A percentile compares a stretch with the other conserved stretches of the same genome.
phyloP scores from a whole-genome alignment of 1,139 yeast genomes.

The Magnusiomyces fungicola region DNA sequence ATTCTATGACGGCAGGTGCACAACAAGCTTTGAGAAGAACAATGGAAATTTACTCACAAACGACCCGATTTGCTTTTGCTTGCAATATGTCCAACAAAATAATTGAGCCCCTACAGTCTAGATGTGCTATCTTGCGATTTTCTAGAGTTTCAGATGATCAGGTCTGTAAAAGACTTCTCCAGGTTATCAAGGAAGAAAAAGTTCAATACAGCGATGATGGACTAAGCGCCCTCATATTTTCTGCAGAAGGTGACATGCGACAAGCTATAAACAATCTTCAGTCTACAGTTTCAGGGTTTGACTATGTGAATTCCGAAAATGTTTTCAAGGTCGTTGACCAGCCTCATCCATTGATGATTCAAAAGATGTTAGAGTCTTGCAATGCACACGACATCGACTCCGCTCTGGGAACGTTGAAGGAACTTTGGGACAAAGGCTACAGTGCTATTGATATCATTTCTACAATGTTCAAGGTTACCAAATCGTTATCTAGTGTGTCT shows the following conservation, averaged over 20 bases:
- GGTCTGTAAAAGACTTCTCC: slow-evolving; percentile 66
- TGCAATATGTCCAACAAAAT: slow-evolving; percentile 92
- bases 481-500: slow-evolving; percentile 57
- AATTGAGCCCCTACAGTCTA: slow-evolving; percentile 91
- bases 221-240: slow-evolving; percentile 84
- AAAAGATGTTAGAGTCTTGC: slow-evolving; percentile 60
- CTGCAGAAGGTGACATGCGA: slow-evolving; percentile 98
- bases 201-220: slow-evolving; percentile 87
- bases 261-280: slow-evolving; percentile 94
- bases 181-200: slow-evolving; percentile 61
- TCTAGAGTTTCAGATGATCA: slow-evolving; percentile 78
- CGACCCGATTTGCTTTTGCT: slow-evolving; percentile 96
- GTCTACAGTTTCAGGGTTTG: slow-evolving; percentile 91
- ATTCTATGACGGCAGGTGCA: slow-evolving; percentile 98
- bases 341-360: slow-evolving; percentile 87
- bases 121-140: slow-evolving; percentile 91
- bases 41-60: slow-evolving; percentile 90
- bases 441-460: slow-evolving; percentile 90
- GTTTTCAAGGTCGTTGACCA: slow-evolving; percentile 94
- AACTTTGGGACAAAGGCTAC: slow-evolving; percentile 84
- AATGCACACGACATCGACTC: slow-evolving; percentile 49
- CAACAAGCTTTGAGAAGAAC: slow-evolving; percentile 96
- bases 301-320: slow-evolving; percentile 78
- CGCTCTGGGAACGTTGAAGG: slow-evolving; percentile 58
- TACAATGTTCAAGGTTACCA: slow-evolving; percentile 81